phyloP scores from a whole-genome alignment of 768 basidiomycete species.

The Kwoniella botswanensis region DNA sequence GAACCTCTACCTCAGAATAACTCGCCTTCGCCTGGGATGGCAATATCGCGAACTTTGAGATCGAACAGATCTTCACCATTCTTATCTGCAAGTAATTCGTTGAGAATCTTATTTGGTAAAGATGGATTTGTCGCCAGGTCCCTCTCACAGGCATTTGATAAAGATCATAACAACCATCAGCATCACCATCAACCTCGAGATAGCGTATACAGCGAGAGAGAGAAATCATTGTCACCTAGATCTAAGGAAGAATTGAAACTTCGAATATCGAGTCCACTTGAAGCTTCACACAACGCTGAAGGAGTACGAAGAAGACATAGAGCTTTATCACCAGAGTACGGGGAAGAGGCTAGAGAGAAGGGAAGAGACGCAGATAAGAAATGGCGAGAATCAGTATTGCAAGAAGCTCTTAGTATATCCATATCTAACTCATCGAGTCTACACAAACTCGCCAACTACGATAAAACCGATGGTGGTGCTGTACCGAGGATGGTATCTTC shows the following conservation, averaged over 20 bases:
- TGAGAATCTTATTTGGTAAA: slow-evolving; percentile 21
- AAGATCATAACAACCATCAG: background rate
- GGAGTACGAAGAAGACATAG: background rate
- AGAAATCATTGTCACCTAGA: background rate
- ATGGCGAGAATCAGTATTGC: slow-evolving; percentile 25
- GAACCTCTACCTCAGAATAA: slow-evolving; percentile 29
- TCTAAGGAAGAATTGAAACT: slow-evolving; percentile 13
- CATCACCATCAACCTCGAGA: background rate
- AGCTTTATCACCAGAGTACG: background rate
- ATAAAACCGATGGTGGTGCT: background rate
- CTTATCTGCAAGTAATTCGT: slow-evolving; percentile 17
- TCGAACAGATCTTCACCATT: slow-evolving; percentile 28
- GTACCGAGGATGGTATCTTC: slow-evolving; percentile 20
- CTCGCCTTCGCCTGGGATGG: background rate
- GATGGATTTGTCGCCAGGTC: slow-evolving; percentile 28
- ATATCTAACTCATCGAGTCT: slow-evolving; percentile 18
- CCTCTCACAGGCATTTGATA: slow-evolving; percentile 27
- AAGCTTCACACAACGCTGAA: background rate
- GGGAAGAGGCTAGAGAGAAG: slow-evolving; percentile 2
- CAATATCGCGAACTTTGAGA: background rate
- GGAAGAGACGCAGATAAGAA: slow-evolving; percentile 15
- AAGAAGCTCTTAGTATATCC: slow-evolving; percentile 12
- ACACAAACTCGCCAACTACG: slow-evolving; percentile 4
- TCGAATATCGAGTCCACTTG: slow-evolving; percentile 22
- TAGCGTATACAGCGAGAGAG: background rate